A percentile compares a stretch with the other conserved stretches of the same genome.
Evolutionary conservation across 2,329 filamentous ascomycete species (phyloP).

Genomic region (Stachybotrys chlorohalonatus): DNA sequence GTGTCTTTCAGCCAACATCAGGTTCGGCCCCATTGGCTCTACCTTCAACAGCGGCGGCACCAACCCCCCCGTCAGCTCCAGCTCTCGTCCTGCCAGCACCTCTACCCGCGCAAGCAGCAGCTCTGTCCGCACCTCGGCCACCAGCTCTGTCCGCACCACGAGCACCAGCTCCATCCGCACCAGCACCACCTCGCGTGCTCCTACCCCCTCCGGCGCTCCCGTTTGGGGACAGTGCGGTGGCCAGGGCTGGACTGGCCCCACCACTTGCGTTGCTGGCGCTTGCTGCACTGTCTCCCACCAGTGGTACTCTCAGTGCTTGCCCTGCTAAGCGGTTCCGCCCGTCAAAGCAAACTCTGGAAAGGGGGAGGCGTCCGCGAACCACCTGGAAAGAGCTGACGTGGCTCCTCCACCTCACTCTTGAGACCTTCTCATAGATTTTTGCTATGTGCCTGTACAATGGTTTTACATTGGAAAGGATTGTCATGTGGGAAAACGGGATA

Average conservation of each 20-base stretch:
- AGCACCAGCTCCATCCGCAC: neutral
- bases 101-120: neutral
- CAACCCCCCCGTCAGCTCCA: neutral
- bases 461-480: too few species aligned
- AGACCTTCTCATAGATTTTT: neutral
- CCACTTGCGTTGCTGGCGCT: conserved; percentile 18
- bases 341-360: neutral
- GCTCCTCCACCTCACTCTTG: neutral
- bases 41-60: conserved; percentile 24
- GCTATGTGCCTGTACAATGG: too few species aligned
- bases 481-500: too few species aligned
- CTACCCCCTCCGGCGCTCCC: conserved; percentile 3
- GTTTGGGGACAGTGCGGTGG: conserved; percentile 25
- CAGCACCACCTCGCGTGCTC: conserved; percentile 2
- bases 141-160: neutral
- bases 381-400: neutral
- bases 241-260: conserved; percentile 19
- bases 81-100: neutral
- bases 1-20: conserved; percentile 33
- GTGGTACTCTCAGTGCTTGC: conserved; percentile 28
- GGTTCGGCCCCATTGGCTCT: conserved; percentile 40
- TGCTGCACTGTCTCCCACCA: conserved; percentile 24
- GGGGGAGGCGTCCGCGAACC: neutral
- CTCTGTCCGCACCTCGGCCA: neutral
- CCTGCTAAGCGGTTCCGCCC: neutral